Base-by-base conservation (phyloP, 306 rosid genomes). In the Morella rubra region DNA sequence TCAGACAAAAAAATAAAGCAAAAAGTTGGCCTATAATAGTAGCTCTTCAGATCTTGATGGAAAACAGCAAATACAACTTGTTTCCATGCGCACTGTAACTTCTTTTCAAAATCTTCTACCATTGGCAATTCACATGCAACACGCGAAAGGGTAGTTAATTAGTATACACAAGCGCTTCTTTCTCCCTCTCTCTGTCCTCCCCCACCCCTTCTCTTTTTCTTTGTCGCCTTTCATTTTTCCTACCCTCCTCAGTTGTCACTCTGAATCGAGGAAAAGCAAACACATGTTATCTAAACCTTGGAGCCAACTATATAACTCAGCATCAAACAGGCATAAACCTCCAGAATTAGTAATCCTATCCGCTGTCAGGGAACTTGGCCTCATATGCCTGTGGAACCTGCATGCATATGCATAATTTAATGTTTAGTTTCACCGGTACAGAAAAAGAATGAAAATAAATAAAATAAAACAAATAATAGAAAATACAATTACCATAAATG, bases 311-410 rank as follows among this genome's bases (percentile, higher is more conserved):
- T 3, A 67, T 16, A 56, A 49, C 9, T 13, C 69, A 32, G 41
- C 65, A 19, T 44, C 51, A 32, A 32, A 16, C 37, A 11, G 58
- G 80, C 44, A 50, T 42, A 72, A 53, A 55, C 10, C 19, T 46
- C 22, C 75, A n/a, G n/a, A 37, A 49, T 41, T 32, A 49, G 7
- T 4, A 66, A 55, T 41, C 71, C 77, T 81, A 87, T 76, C 78
- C 84, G 85, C 92, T 84, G 45, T 88, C 90, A 5, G 89, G 92
- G 74, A 90, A 93, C 72, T 81, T 82, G 7, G 85, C 88, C 78
- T 89, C 96, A 4, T 87, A 93, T 79, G 71, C 73, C 83, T 86
- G 91, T 44, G 93, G 93, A 11, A 84, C 83, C 97, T 93, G 88
- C 83, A 85, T 50, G 32, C 69, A 84, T 46, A 59, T 61, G 80